Evolutionary conservation across 1,284 basidiomycete genomes (phyloP).

Genomic region (Pseudozyma sp.): DNA sequence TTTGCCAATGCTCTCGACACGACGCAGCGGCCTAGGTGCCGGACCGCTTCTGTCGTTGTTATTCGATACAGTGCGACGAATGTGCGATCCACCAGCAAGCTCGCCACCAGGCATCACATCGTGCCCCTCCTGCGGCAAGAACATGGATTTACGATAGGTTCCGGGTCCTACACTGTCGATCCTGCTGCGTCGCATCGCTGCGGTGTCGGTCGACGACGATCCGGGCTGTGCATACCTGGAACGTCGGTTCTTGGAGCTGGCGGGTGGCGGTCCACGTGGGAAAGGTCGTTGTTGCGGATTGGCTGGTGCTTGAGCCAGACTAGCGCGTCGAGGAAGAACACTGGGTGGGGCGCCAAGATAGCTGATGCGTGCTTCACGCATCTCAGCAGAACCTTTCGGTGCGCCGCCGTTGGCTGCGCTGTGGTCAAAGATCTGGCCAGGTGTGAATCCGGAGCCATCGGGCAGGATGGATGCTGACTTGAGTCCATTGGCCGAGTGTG

Average conservation of each 20-base stretch:
- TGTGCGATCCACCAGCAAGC: conserved; percentile 17
- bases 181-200: conserved; percentile 33
- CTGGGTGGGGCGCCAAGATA: conserved; percentile 17
- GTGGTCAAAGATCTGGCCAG: conserved; percentile 48
- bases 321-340: conserved; percentile 21
- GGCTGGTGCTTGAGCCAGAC: conserved; percentile 10
- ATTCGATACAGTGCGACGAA: conserved; percentile 18
- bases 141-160: conserved; percentile 56
- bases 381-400: conserved; percentile 20
- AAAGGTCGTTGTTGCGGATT: conserved; percentile 27
- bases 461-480: conserved; percentile 14
- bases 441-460: conserved; percentile 48
- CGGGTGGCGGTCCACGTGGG: conserved; percentile 38
- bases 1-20: conserved; percentile 53
- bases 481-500: conserved; percentile 11
- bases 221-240: conserved; percentile 30
- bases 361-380: conserved; percentile 28
- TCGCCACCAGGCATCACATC: conserved; percentile 19
- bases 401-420: conserved; percentile 28
- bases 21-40: conserved; percentile 19
- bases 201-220: conserved; percentile 11
- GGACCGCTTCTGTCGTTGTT: conserved; percentile 9
- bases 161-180: conserved; percentile 56
- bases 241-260: conserved; percentile 37
- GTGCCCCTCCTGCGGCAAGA: conserved; percentile 19